Base-by-base conservation (phyloP, 192 early-diverging fungal genomes). In the Rhizophlyctis rosea region DNA sequence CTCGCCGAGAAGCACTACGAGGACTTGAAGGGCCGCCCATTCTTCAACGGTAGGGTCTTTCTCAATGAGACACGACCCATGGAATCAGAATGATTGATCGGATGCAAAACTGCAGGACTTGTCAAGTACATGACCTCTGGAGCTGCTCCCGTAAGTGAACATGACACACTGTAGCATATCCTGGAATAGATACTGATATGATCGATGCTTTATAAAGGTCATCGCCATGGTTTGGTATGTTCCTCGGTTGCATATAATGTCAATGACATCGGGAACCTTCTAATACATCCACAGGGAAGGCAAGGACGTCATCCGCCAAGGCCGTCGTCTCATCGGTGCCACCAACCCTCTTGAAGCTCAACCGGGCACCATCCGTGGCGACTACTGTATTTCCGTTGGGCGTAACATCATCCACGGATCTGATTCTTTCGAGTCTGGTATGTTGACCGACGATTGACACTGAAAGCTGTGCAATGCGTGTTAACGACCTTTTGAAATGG, bases 111-210 rank as follows among this genome's bases (percentile, higher is more conserved):
- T 78, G 76, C 66, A 23, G 90, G 92, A 30, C 82, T 96, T 31
- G 90, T 95, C 48, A 83, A 90, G 64, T 95, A 95, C 83, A 95
- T 95, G 88, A 91, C 91, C 50, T 87, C 84, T 67, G 93, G 93
- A 59, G 77, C 76, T 63, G 89, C 90, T 4, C 93, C 93, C 16
- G 92, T 93, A 21, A 59, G 39, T 54, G 68, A n/a, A n/a, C n/a
- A 29, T 54, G 16, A 24, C 51, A 61, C 9, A 21, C n/a, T n/a
- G n/a, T n/a, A n/a, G n/a, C n/a, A n/a, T n/a, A n/a, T n/a, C n/a
- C n/a, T n/a, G n/a, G n/a, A n/a, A n/a, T n/a, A n/a, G n/a, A n/a
- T n/a, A n/a, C n/a, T n/a, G n/a, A n/a, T n/a, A n/a, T n/a, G n/a
- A n/a, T n/a, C n/a, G n/a, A n/a, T n/a, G n/a, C n/a, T n/a, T n/a